These are phyloP conservation scores for Leccinellum luteum DNA, from an alignment of 768 basidiomycete genomes.

Conservation along the genomic window DNA sequence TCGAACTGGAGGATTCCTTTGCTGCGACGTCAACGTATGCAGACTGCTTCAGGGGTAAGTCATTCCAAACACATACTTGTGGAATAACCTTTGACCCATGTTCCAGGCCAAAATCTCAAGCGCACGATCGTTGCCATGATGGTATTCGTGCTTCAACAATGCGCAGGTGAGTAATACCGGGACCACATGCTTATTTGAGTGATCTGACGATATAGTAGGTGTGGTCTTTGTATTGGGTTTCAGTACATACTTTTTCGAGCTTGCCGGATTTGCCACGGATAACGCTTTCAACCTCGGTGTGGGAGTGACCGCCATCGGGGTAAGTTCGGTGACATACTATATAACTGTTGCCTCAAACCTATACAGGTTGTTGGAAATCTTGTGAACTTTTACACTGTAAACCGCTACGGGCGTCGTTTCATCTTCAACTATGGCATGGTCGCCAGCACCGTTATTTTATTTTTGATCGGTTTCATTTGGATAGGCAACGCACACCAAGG, in stretches of 20 bases:
- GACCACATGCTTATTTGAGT: neutral
- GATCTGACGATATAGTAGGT: conserved; percentile 7
- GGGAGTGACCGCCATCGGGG: conserved; percentile 28
- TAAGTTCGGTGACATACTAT: neutral
- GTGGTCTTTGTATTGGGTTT: conserved; percentile 27
- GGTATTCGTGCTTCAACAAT: conserved; percentile 30
- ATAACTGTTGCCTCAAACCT: neutral
- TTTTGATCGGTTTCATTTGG: conserved; percentile 30
- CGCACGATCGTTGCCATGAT: conserved; percentile 30
- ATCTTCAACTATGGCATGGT: conserved; percentile 13
- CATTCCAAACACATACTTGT: neutral
- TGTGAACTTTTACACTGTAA: too few species aligned
- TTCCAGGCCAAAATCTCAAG: conserved; percentile 21
- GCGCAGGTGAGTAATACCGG: conserved; percentile 13
- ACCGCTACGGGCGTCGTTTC: too few species aligned
- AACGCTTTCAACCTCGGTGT: conserved; percentile 33
- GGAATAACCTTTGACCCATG: neutral
- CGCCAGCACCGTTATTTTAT: conserved; percentile 18
- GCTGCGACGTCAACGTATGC: conserved; percentile 27
- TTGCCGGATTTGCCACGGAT: conserved; percentile 28
- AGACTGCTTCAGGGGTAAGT: conserved; percentile 32
- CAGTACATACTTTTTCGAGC: conserved; percentile 36
- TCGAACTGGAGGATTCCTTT: conserved; percentile 28
- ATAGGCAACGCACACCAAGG: conserved; percentile 8
- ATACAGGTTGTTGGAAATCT: conserved; percentile 23